Conservation (phyloP, 139 green algal genomes). For the Chlamydomonas schloesseri region DNA sequence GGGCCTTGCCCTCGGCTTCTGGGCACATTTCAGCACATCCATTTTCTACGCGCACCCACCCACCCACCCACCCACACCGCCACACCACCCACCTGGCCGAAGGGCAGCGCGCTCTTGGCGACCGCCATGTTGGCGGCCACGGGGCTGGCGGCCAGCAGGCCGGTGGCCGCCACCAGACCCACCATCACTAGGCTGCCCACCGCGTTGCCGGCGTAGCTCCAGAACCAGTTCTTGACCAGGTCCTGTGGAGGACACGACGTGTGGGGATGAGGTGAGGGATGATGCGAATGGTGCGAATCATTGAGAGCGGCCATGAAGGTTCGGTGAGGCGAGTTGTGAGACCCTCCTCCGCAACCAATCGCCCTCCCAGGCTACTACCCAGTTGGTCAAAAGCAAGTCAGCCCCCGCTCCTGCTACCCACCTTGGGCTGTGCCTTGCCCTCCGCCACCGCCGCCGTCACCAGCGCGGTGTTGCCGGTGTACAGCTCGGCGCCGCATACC, state of each 20-base stretch:
- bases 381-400: no score
- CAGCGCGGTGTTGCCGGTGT: conserved; percentile 86
- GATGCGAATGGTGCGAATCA: no score
- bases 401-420: no score
- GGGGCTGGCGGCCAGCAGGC: conserved; percentile 59
- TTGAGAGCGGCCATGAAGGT: no score
- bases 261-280: not conserved
- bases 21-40: no score
- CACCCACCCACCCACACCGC: not conserved
- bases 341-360: no score
- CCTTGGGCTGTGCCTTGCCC: conserved; percentile 59
- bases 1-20: no score
- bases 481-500: conserved; percentile 85
- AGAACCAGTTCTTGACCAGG: conserved; percentile 82
- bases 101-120: conserved; percentile 55
- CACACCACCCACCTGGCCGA: conserved; percentile 43
- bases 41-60: no score
- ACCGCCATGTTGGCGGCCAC: conserved; percentile 60
- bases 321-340: no score
- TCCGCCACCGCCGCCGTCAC: conserved; percentile 75
- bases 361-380: no score
- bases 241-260: conserved; percentile 47
- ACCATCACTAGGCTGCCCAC: conserved; percentile 79
- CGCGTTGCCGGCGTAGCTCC: conserved; percentile 87
- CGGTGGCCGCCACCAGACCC: conserved; percentile 66